Base-by-base conservation (phyloP, 2,329 filamentous ascomycete species). In the Fusarium miscanthi region DNA sequence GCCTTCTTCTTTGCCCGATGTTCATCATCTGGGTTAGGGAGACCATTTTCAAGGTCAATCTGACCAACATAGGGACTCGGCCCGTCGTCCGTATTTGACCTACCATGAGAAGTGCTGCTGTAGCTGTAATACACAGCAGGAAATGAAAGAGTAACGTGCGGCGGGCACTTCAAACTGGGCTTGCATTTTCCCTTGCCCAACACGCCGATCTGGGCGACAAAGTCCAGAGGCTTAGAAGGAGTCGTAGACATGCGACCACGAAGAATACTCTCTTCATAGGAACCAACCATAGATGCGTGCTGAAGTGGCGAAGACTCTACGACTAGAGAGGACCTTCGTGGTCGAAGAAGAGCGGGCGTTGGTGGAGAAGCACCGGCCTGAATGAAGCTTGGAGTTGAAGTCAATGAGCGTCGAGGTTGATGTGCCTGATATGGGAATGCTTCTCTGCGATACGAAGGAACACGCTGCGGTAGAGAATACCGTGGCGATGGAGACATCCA, bases 71-170 rank as follows among this genome's bases (percentile, higher is more conserved):
- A 99, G 0, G 96, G 96, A 78, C 95, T 98, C 6, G 95, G 96
- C 6, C 94, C 95, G 77, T 98, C 94, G 62, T 95, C 92, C 7
- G 87, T 86, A 33, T 90, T 92, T 8, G 85, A 90, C 43, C 87
- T 87, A 30, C 88, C 91, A 73, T 88, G 86, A 4, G 87, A 87
- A 2, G 91, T 92, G 58, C 87, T 91, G 25, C 90, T 89, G 80
- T 98, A 98, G 82, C 92, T 97, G 84, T 98, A 99, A 78, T 98
- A 99, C 2, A 98, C 95, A 4, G 95, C 96, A 4, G 94, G 94
- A 77, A 98, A 98, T 0, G 94, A 92, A 7, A 99, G 85, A 0
- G 92, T 95, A 61, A 98, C 94, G 80, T 99, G 96, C 12, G 94
- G 87, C 3, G 96, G 96, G 78, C 96, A 98, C 66, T 90, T 90